Evolutionary conservation across 2,329 filamentous ascomycete genomes (phyloP), one percentile per base, ranked within the genome.

Genomic region (Leptographium wingfieldii): DNA sequence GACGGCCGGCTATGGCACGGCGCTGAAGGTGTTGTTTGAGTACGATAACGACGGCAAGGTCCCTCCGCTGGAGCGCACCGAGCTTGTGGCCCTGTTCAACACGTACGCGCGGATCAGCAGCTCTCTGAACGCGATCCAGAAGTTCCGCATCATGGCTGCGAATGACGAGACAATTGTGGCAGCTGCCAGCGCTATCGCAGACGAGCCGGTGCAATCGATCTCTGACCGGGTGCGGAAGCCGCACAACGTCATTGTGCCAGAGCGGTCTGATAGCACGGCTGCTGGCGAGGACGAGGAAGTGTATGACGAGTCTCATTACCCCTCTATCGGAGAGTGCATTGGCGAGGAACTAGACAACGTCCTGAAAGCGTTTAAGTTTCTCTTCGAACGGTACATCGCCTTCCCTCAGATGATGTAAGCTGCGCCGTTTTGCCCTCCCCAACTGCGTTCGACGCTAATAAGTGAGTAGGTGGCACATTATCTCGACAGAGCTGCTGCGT

Each of bases 1-100:
- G 74, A 95, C 91, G 0, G 88, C 89, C 14, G 94, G 94, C 2
- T 97, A 96, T 70, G 94, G 94, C 56, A 90, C 94, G 0, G 94
- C 94, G 0, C 77, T 99, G 63, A 99, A 99, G 74, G 87, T 99
- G 5, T 80, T 99, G 1, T 99, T 99, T 68, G 94, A 99, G 72
- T 94, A 91, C 64, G 91, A 95, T 68, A 81, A 82, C 55, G 73
- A 77, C 60, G 79, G 76, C 65, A 80, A 78, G 49, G 70, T 80
- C 3, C 91, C 90, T 0, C 76, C 81, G 16, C 80, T 97, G 25
- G 85, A 92, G 70, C 81, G 94, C 64, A 97, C 92, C 0, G 94
- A 99, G 73, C 79, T 99, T 12, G 94, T 99, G 25, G 90, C 94
- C 2, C 79, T 99, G 25, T 87, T 97, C 74, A 99, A 99, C 73